Conservation (phyloP, 2,329 filamentous ascomycete genomes). For the Alternaria incomplexa region DNA sequence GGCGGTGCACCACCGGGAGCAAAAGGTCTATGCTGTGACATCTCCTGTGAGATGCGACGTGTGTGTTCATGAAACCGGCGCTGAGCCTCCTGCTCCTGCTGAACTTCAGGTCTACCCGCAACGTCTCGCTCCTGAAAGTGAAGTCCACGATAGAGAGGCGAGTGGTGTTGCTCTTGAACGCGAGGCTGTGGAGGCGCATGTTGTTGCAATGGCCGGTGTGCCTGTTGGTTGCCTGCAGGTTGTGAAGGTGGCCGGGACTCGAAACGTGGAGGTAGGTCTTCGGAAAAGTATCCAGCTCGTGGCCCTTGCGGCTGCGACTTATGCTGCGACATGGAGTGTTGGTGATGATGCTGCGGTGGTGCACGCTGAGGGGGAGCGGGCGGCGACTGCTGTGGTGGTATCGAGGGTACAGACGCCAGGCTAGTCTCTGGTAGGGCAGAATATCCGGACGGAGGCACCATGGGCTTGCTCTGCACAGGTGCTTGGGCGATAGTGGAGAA, state of each 20-base stretch:
- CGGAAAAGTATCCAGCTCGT: slow-evolving; percentile 45
- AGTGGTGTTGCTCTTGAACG: slow-evolving; percentile 35
- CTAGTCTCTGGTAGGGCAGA: slow-evolving; percentile 34
- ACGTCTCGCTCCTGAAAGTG: slow-evolving; percentile 38
- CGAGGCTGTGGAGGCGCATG: slow-evolving; percentile 35
- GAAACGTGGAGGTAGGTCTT: slow-evolving; percentile 35
- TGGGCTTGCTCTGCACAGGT: slow-evolving; percentile 35
- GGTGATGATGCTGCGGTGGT: slow-evolving; percentile 36
- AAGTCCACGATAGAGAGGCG: slow-evolving; percentile 31
- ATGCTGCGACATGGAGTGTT: slow-evolving; percentile 34
- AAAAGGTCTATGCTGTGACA: slow-evolving; percentile 34
- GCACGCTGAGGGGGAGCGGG: slow-evolving; percentile 30
- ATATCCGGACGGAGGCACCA: slow-evolving; percentile 29
- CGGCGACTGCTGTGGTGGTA: slow-evolving; percentile 40
- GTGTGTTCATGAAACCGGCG: slow-evolving; percentile 36
- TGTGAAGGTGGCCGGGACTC: slow-evolving; percentile 41
- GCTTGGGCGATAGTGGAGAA: slow-evolving; percentile 45
- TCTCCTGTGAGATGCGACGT: slow-evolving; percentile 42
- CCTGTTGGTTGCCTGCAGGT: slow-evolving; percentile 27
- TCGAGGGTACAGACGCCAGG: slow-evolving; percentile 34
- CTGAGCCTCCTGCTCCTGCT: slow-evolving; percentile 41
- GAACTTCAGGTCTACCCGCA: slow-evolving; percentile 29
- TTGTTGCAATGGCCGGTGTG: slow-evolving; percentile 33
- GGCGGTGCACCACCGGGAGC: slow-evolving; percentile 23
- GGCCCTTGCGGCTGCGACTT: slow-evolving; percentile 40